Conservation (phyloP, 148 eudicot species). For the Salicornia ramosissima region DNA sequence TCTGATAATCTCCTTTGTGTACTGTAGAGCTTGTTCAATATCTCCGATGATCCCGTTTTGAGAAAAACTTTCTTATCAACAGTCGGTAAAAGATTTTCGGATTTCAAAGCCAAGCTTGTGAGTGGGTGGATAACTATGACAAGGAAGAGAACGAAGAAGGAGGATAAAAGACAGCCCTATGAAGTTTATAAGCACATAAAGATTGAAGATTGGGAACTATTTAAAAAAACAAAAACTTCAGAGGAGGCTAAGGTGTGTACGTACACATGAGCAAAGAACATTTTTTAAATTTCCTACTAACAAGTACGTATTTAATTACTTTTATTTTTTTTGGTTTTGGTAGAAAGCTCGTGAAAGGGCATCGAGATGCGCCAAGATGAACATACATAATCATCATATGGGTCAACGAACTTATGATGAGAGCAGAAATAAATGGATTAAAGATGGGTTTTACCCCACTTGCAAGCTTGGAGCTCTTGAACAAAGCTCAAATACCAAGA, state of each 20-base stretch:
- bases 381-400: slow-evolving; percentile 9
- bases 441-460: too few species aligned
- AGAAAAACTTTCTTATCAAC: not conserved
- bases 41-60: not conserved
- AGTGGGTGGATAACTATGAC: not conserved
- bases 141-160: not conserved
- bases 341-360: slow-evolving; percentile 2
- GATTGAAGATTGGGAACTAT: too few species aligned
- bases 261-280: not conserved
- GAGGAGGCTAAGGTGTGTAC: too few species aligned
- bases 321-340: not conserved
- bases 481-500: not conserved
- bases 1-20: not conserved
- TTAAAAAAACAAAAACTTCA: not conserved
- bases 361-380: not conserved
- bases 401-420: too few species aligned
- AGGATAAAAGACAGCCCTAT: not conserved
- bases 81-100: not conserved
- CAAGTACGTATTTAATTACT: not conserved
- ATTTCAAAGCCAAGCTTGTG: not conserved
- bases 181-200: not conserved
- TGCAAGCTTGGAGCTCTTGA: too few species aligned
- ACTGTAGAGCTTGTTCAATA: not conserved
- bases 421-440: too few species aligned
- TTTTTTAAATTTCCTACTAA: not conserved